Conservation (phyloP, 2,329 filamentous ascomycete species). For the Lasiodiplodia sp. region DNA sequence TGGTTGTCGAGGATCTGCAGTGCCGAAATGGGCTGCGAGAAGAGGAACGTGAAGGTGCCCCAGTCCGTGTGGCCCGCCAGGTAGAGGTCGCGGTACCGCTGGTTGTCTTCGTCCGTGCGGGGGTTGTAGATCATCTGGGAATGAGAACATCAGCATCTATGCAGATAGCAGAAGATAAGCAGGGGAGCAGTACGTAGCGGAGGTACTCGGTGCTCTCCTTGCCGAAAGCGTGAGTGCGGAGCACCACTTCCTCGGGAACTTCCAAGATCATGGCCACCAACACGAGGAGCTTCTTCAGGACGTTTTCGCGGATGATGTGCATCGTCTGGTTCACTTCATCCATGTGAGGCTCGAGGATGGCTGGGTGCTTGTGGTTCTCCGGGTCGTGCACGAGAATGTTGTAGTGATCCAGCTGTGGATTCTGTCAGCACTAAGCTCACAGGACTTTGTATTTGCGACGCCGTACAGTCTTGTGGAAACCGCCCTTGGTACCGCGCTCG, state of each 20-base stretch:
- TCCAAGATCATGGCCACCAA: slow-evolving; percentile 15
- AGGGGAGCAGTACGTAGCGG: not conserved
- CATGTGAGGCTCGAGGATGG: slow-evolving; percentile 6
- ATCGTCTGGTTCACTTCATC: slow-evolving; percentile 3
- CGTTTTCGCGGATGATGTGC: slow-evolving; percentile 11
- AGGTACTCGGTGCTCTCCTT: slow-evolving; percentile 15
- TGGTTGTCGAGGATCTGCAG: slow-evolving; percentile 39
- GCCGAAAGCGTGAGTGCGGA: slow-evolving; percentile 1
- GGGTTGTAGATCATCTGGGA: slow-evolving; percentile 24
- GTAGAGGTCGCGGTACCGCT: slow-evolving; percentile 36
- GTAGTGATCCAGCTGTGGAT: slow-evolving; percentile 12
- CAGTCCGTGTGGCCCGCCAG: slow-evolving; percentile 45
- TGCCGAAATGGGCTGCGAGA: slow-evolving; percentile 39
- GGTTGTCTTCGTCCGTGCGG: slow-evolving; percentile 7
- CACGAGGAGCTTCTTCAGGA: slow-evolving; percentile 9
- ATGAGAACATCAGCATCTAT: not conserved
- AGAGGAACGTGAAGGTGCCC: slow-evolving; percentile 38
- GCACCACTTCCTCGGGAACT: not conserved
- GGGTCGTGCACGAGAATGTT: slow-evolving; percentile 13
- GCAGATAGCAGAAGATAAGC: no score
- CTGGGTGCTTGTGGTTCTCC: slow-evolving; percentile 4
- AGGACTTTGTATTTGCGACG: no score
- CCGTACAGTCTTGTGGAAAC: slow-evolving; percentile 9
- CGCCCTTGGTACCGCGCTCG: slow-evolving; percentile 8
- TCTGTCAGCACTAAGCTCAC: not conserved